Conservation (phyloP, 2,329 filamentous ascomycete species). For the Helicocarpus griseus region DNA sequence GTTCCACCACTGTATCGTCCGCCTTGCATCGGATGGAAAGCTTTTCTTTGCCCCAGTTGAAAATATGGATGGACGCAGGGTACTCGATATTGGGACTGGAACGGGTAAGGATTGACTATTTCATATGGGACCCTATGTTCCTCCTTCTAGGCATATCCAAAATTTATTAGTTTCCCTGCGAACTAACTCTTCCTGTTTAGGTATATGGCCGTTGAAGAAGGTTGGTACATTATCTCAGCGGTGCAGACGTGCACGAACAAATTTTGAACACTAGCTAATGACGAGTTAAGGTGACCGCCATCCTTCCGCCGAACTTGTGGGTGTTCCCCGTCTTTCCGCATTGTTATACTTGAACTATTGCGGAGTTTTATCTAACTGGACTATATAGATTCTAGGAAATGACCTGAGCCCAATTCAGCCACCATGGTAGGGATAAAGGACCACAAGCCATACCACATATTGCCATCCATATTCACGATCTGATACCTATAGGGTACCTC, state of each 20-base stretch:
- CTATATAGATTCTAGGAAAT: neutral
- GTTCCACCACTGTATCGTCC: slow-evolving; percentile 23
- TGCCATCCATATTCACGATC: slow-evolving; percentile 1
- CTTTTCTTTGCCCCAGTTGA: slow-evolving; percentile 22
- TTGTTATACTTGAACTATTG: no score
- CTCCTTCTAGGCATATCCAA: no score
- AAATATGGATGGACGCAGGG: slow-evolving; percentile 7
- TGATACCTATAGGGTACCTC: slow-evolving; percentile 18
- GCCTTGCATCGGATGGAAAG: slow-evolving; percentile 15
- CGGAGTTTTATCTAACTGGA: slow-evolving; percentile 5
- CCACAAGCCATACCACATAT: neutral
- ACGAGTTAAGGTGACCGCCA: slow-evolving; percentile 19
- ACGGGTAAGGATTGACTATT: slow-evolving; percentile 14
- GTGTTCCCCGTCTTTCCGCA: neutral
- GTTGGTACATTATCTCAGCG: slow-evolving; percentile 9
- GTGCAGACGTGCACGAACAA: neutral
- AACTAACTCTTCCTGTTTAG: no score
- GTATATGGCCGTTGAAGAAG: slow-evolving; percentile 23
- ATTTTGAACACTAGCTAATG: neutral
- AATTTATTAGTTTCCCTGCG: no score
- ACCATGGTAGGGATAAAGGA: neutral
- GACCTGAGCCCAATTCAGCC: slow-evolving; percentile 5
- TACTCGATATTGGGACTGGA: slow-evolving; percentile 23
- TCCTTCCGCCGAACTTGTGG: slow-evolving; percentile 6
- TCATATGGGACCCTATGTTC: no score